Evolutionary conservation across 257 asterid species (phyloP), one percentile per base, ranked within the genome.

Genomic region (Forsythia suspensa): DNA sequence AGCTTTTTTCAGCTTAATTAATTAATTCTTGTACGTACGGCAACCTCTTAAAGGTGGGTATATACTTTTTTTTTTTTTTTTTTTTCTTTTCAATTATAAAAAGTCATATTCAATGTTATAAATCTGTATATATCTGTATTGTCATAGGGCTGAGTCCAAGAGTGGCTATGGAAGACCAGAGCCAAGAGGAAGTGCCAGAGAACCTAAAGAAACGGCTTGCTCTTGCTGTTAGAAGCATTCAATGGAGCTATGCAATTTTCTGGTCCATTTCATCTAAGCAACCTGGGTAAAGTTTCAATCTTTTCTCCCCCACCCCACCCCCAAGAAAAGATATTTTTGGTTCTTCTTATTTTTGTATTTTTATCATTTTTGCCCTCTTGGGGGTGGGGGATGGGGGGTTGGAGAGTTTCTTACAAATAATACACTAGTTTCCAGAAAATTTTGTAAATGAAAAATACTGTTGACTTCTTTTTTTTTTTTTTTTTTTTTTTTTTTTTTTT

Each of bases 211-310:
- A 80, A 73, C 87, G 86, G 75, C 95, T 94, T 84, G 96, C 95
- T 81, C 79, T 90, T 80, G 92, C 96, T 84, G 91, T 89, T 71
- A 91, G 89, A 90, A 88, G 88, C 82, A 91, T 94, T 80, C 95
- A 92, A 66, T 94, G 98, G 98, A 91, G 95, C 84, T 94, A 94
- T 89, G 97, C 91, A 29, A 89, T 94, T 36, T 92, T 91, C 88
- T 94, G 98, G 98, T 89, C 98, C 43, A 48, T 70, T 83, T 87
- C 97, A 43, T 76, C 92, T 69, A 72, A 41, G 70, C 87, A 91
- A 75, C 88, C 87, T 6, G 96, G 97, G 98, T 94, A 94, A 71
- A 74, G 12, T 8, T 80, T 57, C 67, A 44, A 61, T 79, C 82
- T 82, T 76, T 48, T 36, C 43, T 69, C 44, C 71, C 59, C 11